Conservation (phyloP, 129 eudicot species). For the Rutidosis leptorrhynchoides region DNA sequence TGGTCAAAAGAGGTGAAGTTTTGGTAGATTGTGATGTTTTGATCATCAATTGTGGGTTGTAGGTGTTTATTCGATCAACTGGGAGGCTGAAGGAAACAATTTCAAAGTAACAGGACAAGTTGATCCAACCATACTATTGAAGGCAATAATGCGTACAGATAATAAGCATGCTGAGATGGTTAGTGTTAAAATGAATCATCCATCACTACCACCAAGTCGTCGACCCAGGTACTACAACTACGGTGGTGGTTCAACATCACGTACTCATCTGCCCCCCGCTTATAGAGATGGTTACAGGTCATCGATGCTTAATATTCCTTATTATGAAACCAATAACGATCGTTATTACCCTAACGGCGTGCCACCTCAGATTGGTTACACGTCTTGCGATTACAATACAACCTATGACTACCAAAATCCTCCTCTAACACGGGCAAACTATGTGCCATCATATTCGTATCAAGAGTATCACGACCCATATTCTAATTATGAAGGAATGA, state of each 20-base stretch:
- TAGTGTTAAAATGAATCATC: neutral
- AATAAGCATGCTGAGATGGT: neutral
- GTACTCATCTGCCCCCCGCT: neutral
- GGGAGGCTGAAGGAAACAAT: neutral
- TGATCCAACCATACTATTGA: constrained; percentile 5
- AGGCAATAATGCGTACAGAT: neutral
- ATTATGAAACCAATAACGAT: neutral
- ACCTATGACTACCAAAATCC: neutral
- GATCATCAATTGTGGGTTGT: too few species aligned
- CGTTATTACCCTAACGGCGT: neutral
- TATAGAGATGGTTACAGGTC: constrained; percentile 1
- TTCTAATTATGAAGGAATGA: neutral
- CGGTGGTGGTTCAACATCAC: neutral
- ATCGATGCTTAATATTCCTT: neutral
- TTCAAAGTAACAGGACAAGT: neutral
- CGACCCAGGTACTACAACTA: neutral
- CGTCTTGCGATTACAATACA: neutral
- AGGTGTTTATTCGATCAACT: neutral
- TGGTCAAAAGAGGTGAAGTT: too few species aligned
- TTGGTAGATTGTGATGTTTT: too few species aligned
- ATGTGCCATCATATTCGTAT: neutral
- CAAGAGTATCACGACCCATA: neutral
- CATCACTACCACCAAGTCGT: too few species aligned
- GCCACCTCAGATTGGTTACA: neutral
- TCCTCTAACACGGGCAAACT: neutral